Percentiles rank a stretch among this genome's conserved stretches.
Evolutionary conservation across 2,329 filamentous ascomycete species (phyloP).

Genomic region (Phyllosticta citribraziliensis): DNA sequence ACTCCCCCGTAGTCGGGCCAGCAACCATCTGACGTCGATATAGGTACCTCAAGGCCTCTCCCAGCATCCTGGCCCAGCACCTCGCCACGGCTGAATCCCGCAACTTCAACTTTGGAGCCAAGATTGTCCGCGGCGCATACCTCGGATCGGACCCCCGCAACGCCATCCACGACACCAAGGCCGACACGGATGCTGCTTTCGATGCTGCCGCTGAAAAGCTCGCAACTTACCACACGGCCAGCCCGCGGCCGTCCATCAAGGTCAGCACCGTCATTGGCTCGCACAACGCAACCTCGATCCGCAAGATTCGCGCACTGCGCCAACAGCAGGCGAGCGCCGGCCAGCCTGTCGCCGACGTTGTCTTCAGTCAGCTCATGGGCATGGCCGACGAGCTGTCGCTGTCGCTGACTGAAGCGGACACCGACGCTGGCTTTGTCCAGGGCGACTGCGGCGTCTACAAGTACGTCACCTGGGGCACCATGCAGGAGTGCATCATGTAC

Average conservation of each 20-base stretch:
- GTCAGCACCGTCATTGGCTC: slow-evolving; percentile 63
- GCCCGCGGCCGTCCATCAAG: slow-evolving; percentile 25
- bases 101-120: slow-evolving; percentile 45
- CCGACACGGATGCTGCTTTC: slow-evolving; percentile 53
- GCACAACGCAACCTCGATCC: slow-evolving; percentile 69
- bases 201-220: slow-evolving; percentile 54
- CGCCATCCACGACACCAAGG: slow-evolving; percentile 45
- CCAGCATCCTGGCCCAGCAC: slow-evolving; percentile 33
- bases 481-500: slow-evolving; percentile 72
- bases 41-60: slow-evolving; percentile 42
- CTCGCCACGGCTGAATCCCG: slow-evolving; percentile 37
- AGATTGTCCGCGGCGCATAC: slow-evolving; percentile 50
- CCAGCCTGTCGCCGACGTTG: slow-evolving; percentile 39
- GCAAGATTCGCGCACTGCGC: slow-evolving; percentile 40
- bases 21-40: background rate
- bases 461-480: slow-evolving; percentile 47
- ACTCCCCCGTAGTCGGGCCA: background rate
- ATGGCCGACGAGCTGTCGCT: slow-evolving; percentile 90
- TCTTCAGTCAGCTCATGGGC: slow-evolving; percentile 76
- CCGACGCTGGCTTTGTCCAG: slow-evolving; percentile 17
- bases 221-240: slow-evolving; percentile 42
- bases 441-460: slow-evolving; percentile 39
- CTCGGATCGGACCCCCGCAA: slow-evolving; percentile 40
- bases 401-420: slow-evolving; percentile 23
- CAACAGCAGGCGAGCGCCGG: slow-evolving; percentile 24